These are phyloP conservation scores for Fusarium udum DNA, from an alignment of 2,329 filamentous ascomycete genomes.

Conservation along the genomic window DNA sequence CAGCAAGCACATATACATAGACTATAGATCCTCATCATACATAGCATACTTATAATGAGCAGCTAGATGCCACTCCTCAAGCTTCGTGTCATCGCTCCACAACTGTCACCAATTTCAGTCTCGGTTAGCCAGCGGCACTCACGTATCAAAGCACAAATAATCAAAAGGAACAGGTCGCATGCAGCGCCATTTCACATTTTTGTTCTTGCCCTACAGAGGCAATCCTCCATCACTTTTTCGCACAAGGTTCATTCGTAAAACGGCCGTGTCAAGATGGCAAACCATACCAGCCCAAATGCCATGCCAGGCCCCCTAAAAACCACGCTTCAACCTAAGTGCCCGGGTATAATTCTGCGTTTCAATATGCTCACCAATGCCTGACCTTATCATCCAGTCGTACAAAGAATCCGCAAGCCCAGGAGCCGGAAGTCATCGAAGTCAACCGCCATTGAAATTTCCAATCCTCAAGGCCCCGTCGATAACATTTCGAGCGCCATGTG, in stretches of 20 bases:
- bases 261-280: constrained; percentile 43
- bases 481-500: neutral
- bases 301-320: constrained; percentile 30
- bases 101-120: neutral
- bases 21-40: neutral
- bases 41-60: neutral
- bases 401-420: constrained; percentile 42
- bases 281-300: constrained; percentile 32
- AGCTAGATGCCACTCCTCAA: neutral
- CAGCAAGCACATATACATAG: neutral
- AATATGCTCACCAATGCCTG: constrained; percentile 42
- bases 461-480: constrained; percentile 3
- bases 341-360: constrained; percentile 45
- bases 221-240: constrained; percentile 24
- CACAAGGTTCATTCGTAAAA: constrained; percentile 42
- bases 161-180: constrained; percentile 13
- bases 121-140: neutral
- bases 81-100: neutral
- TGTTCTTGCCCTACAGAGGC: constrained; percentile 6
- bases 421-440: constrained; percentile 39
- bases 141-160: neutral
- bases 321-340: constrained; percentile 41
- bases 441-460: constrained; percentile 24
- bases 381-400: constrained; percentile 41
- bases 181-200: constrained; percentile 32